phyloP scores from a whole-genome alignment of 352 stramenopile species.

The Globisporangium middletonii region DNA sequence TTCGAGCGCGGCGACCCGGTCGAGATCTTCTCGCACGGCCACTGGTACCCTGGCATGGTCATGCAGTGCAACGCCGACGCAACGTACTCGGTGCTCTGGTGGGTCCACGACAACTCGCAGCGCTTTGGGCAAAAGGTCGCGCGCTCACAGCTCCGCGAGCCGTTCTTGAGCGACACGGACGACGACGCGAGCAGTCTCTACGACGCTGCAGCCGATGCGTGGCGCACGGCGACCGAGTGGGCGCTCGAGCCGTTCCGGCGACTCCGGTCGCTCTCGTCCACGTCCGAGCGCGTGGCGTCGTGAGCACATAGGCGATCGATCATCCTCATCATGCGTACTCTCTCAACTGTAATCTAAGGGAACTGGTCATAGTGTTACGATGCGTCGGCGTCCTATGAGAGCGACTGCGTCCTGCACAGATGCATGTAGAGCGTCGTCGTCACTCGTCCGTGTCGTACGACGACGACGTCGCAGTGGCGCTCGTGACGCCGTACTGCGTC shows the following conservation, averaged over 20 bases:
- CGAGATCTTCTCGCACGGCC: conserved; percentile 40
- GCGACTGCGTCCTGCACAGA: too few species aligned
- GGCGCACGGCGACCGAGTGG: conserved; percentile 37
- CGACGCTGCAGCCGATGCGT: conserved; percentile 49
- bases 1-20: conserved; percentile 63
- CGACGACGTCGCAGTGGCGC: not conserved
- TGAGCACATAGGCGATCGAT: not conserved
- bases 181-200: conserved; percentile 28
- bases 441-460: conserved; percentile 6
- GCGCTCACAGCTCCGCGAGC: conserved; percentile 43
- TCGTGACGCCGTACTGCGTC: conserved; percentile 17
- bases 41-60: conserved; percentile 67
- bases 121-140: conserved; percentile 52
- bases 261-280: conserved; percentile 24
- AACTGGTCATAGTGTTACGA: too few species aligned
- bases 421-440: not conserved
- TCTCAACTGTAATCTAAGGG: too few species aligned
- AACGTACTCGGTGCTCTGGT: conserved; percentile 77
- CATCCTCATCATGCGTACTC: too few species aligned
- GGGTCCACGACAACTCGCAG: conserved; percentile 76
- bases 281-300: conserved; percentile 1
- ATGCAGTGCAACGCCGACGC: conserved; percentile 48
- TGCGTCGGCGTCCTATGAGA: too few species aligned
- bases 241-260: conserved; percentile 35
- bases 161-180: conserved; percentile 9